Percentiles rank a stretch among this genome's conserved stretches.
These are phyloP conservation scores for Thymus quinquecostatus DNA, from an alignment of 257 asterid genomes.

Conservation along the genomic window DNA sequence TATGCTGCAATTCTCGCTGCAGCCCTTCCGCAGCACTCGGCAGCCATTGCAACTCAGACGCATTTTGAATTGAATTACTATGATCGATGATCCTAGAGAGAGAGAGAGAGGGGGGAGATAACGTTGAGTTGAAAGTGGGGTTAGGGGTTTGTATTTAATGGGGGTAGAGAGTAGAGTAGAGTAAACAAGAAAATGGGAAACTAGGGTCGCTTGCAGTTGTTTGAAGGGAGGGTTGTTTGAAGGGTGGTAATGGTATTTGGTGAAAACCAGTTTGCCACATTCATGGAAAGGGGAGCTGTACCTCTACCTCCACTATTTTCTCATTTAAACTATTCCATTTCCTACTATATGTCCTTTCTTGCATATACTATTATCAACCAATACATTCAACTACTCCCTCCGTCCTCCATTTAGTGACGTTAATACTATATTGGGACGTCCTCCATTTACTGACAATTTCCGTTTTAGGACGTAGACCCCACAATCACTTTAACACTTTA, in stretches of 20 bases:
- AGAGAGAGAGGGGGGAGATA: neutral
- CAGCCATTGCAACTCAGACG: slow-evolving; percentile 89
- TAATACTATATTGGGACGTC: too few relatives aligned
- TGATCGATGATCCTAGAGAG: neutral
- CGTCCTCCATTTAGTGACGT: too few relatives aligned
- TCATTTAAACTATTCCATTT: slow-evolving; percentile 10
- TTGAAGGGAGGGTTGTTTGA: slow-evolving; percentile 7
- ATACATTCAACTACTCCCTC: too few relatives aligned
- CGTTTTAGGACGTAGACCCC: too few relatives aligned
- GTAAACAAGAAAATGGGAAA: slow-evolving; percentile 23
- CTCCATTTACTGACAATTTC: too few relatives aligned
- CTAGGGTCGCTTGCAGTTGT: slow-evolving; percentile 51
- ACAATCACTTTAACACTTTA: too few relatives aligned
- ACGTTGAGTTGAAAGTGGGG: neutral
- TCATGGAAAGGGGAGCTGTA: slow-evolving; percentile 70
- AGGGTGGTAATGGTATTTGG: slow-evolving; percentile 41
- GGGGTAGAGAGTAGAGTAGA: neutral
- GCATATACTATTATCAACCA: too few relatives aligned
- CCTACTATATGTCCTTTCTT: neutral
- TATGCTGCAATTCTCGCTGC: slow-evolving; percentile 78
- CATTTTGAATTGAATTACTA: slow-evolving; percentile 38
- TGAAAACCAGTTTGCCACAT: slow-evolving; percentile 50
- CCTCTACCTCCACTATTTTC: slow-evolving; percentile 19
- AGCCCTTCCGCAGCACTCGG: slow-evolving; percentile 80
- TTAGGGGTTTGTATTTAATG: neutral